Conservation (phyloP, 1,284 basidiomycete species). For the Boletus mariae region DNA sequence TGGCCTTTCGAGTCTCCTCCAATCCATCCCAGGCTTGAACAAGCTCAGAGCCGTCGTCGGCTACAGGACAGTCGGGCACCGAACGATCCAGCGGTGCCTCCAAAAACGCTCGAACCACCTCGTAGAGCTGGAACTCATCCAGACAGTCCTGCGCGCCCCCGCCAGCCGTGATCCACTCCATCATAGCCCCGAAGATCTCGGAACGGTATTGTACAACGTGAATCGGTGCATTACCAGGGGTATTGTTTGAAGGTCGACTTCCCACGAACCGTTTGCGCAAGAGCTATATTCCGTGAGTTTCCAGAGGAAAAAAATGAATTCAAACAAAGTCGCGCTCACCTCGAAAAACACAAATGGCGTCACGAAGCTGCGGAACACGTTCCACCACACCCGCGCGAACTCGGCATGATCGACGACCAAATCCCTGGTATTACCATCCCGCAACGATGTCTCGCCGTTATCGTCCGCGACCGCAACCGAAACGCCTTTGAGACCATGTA, state of each 20-base stretch:
- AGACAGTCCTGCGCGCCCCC: slow-evolving; percentile 73
- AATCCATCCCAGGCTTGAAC: slow-evolving; percentile 46
- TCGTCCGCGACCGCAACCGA: slow-evolving; percentile 77
- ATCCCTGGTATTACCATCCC: slow-evolving; percentile 65
- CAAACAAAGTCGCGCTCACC: slow-evolving; percentile 41
- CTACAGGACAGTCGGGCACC: slow-evolving; percentile 39
- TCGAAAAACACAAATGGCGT: slow-evolving; percentile 78
- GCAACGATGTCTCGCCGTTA: slow-evolving; percentile 74
- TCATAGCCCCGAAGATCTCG: slow-evolving; percentile 61
- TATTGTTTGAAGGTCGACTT: slow-evolving; percentile 39
- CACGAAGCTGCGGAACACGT: slow-evolving; percentile 72
- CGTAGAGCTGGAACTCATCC: slow-evolving; percentile 62
- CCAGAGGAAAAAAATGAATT: neutral
- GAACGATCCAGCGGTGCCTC: slow-evolving; percentile 44
- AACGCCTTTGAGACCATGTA: slow-evolving; percentile 73
- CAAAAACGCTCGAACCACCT: slow-evolving; percentile 56
- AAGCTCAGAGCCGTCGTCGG: slow-evolving; percentile 40
- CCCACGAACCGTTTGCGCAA: slow-evolving; percentile 68
- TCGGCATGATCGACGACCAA: slow-evolving; percentile 67
- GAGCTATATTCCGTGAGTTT: slow-evolving; percentile 42
- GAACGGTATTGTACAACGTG: slow-evolving; percentile 44
- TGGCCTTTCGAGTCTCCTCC: slow-evolving; percentile 39
- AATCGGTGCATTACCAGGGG: slow-evolving; percentile 36
- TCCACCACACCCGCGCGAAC: slow-evolving; percentile 76
- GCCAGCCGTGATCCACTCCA: slow-evolving; percentile 67